A percentile compares a stretch with the other conserved stretches of the same genome.
Evolutionary conservation across 2,329 filamentous ascomycete species (phyloP).

Genomic region (Penicillium sp.): DNA sequence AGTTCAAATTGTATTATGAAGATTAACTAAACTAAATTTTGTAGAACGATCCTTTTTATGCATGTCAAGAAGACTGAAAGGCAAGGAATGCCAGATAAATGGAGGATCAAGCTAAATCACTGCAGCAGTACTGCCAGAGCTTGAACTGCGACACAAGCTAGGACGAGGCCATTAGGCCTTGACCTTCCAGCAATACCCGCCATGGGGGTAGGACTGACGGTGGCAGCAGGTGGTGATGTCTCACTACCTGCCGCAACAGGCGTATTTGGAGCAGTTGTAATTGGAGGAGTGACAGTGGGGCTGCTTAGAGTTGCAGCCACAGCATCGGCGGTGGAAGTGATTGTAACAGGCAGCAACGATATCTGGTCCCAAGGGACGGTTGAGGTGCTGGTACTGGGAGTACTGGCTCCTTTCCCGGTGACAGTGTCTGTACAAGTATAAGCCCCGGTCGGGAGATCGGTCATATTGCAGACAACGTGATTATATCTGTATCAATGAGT

Average conservation of each 20-base stretch:
- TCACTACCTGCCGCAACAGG: not conserved
- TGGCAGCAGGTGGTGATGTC: not conserved
- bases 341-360: conserved; percentile 19
- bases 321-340: conserved; percentile 16
- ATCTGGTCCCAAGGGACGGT: conserved; percentile 11
- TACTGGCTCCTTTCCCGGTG: conserved; percentile 15
- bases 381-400: conserved; percentile 11
- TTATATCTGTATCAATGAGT: conserved; percentile 8
- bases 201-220: not conserved
- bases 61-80: not conserved
- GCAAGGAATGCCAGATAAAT: not conserved
- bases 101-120: too few species aligned
- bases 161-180: not conserved
- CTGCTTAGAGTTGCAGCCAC: not conserved
- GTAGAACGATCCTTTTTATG: not conserved
- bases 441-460: conserved; percentile 14
- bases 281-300: not conserved
- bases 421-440: conserved; percentile 22
- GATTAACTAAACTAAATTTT: not conserved
- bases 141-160: not conserved
- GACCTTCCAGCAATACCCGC: not conserved
- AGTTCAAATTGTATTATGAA: not conserved
- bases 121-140: not conserved
- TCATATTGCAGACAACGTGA: conserved; percentile 17
- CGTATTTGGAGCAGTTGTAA: not conserved